Evolutionary conservation across 208 protist species (phyloP).

Genomic region (Willaertia magna): DNA sequence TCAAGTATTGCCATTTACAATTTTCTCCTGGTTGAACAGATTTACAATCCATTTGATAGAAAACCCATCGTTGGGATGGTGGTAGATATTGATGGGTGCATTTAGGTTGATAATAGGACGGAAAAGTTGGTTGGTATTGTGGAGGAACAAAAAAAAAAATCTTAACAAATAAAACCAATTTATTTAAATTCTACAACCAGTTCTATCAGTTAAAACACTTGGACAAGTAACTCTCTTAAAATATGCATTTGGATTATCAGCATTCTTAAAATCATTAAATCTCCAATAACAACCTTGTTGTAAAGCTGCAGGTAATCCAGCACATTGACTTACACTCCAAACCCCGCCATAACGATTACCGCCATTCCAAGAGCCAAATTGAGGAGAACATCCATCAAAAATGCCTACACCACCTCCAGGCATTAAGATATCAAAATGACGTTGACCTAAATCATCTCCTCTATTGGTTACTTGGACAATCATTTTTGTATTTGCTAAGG

Average conservation of each 20-base stretch:
- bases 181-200: not conserved
- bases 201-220: not conserved
- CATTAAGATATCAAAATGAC: constrained; percentile 4
- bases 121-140: too few relatives aligned
- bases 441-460: not conserved
- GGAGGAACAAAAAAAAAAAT: too few relatives aligned
- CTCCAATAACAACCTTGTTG: not conserved
- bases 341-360: not conserved
- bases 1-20: too few relatives aligned
- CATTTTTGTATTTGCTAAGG: not conserved
- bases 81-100: too few relatives aligned
- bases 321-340: not conserved
- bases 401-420: constrained; percentile 9
- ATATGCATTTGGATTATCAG: constrained; percentile 8
- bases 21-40: too few relatives aligned
- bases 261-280: constrained; percentile 8
- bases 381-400: constrained; percentile 11
- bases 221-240: constrained; percentile 4
- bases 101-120: too few relatives aligned
- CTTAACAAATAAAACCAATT: too few relatives aligned
- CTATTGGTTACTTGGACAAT: not conserved
- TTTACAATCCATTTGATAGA: too few relatives aligned
- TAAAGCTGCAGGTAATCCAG: not conserved
- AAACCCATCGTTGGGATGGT: too few relatives aligned
- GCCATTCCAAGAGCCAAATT: not conserved